Evolutionary conservation across 768 basidiomycete genomes (phyloP).

Genomic region (Hebeloma cylindrosporum): DNA sequence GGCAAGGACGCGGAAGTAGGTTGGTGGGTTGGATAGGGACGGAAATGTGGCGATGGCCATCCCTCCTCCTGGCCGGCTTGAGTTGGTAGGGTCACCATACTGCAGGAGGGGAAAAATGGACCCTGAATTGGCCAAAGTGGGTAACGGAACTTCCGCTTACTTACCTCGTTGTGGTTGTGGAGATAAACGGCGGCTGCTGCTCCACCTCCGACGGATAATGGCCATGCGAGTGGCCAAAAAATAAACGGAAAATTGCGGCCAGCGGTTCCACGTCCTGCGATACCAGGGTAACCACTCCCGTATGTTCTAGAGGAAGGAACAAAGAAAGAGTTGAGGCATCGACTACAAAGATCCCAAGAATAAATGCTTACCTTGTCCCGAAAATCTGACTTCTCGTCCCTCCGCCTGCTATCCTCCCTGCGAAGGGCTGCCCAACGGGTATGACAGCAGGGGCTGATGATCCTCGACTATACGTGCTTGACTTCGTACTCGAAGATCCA

Average conservation of each 20-base stretch:
- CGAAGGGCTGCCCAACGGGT: slow-evolving; percentile 40
- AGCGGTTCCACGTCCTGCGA: slow-evolving; percentile 40
- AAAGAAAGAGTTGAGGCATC: slow-evolving; percentile 1
- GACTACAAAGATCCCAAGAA: background rate
- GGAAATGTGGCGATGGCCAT: slow-evolving; percentile 40
- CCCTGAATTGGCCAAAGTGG: background rate
- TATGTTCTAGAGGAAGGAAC: slow-evolving; percentile 37
- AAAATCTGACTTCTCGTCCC: slow-evolving; percentile 42
- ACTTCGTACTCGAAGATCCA: no score
- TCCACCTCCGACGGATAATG: slow-evolving; percentile 22
- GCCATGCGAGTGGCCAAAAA: slow-evolving; percentile 63
- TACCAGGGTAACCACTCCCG: slow-evolving; percentile 61
- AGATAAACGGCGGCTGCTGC: slow-evolving; percentile 24
- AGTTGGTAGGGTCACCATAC: slow-evolving; percentile 45
- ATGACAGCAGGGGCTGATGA: slow-evolving; percentile 29
- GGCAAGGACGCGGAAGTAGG: slow-evolving; percentile 43
- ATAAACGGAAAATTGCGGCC: slow-evolving; percentile 57
- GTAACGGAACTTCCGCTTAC: background rate
- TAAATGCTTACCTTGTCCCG: slow-evolving; percentile 39
- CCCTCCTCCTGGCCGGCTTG: slow-evolving; percentile 45
- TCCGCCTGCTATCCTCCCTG: slow-evolving; percentile 49
- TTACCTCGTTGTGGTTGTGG: slow-evolving; percentile 37
- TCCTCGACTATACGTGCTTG: slow-evolving; percentile 19
- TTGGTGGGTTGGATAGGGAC: slow-evolving; percentile 34
- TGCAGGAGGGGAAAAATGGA: slow-evolving; percentile 13